Evolutionary conservation across 306 rosid genomes (phyloP).

Genomic region (Cicer bijugum): DNA sequence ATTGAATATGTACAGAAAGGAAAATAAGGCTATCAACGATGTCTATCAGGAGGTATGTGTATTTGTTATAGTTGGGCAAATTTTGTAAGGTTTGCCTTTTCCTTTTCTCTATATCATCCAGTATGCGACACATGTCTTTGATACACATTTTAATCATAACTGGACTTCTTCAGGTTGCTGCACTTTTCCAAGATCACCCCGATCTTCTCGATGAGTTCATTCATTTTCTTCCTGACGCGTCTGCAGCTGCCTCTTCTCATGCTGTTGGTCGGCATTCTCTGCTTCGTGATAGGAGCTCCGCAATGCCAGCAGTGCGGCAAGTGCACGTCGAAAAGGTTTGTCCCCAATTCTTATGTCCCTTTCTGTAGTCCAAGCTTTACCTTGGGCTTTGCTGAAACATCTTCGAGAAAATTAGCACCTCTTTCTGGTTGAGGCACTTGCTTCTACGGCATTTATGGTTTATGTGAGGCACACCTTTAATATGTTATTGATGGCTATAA

Average conservation of each 20-base stretch:
- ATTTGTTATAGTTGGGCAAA: conserved; percentile 23
- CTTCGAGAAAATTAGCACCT: conserved; percentile 13
- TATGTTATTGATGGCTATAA: conserved; percentile 15
- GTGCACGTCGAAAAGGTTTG: conserved; percentile 79
- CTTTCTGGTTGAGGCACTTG: conserved; percentile 26
- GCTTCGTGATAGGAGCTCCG: conserved; percentile 83
- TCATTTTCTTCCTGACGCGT: conserved; percentile 85
- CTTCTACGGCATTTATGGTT: conserved; percentile 23
- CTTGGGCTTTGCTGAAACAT: background rate
- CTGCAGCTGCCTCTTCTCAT: conserved; percentile 67
- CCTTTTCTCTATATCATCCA: conserved; percentile 20
- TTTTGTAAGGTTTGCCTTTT: conserved; percentile 24
- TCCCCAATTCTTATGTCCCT: conserved; percentile 29
- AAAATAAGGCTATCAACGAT: conserved; percentile 75
- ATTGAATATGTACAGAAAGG: conserved; percentile 97
- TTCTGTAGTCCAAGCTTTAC: background rate
- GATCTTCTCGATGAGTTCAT: conserved; percentile 88
- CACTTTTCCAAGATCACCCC: conserved; percentile 78
- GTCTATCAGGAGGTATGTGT: conserved; percentile 88
- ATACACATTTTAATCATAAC: conserved; percentile 33
- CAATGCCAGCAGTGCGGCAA: conserved; percentile 73
- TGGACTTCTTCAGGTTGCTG: conserved; percentile 73
- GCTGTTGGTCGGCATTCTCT: conserved; percentile 64
- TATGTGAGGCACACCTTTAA: background rate
- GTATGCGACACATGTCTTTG: conserved; percentile 19